Evolutionary conservation across 306 rosid genomes (phyloP).

Genomic region (Casuarina glauca): DNA sequence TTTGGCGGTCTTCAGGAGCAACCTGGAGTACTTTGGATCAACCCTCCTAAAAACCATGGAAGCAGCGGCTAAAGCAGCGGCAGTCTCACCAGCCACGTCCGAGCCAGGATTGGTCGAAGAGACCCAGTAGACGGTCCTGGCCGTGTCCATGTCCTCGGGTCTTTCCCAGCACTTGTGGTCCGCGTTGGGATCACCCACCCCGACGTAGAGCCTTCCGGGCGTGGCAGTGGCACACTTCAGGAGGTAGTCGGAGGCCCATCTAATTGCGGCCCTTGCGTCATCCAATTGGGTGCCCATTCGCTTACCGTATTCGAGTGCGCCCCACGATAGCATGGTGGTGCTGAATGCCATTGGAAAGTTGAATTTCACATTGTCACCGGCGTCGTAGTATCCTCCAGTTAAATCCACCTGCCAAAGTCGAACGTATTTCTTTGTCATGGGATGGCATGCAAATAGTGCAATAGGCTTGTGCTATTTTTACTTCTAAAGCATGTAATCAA

Average conservation of each 20-base stretch:
- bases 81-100: conserved; percentile 87
- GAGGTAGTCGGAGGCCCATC: conserved; percentile 80
- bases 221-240: conserved; percentile 72
- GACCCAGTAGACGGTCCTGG: conserved; percentile 61
- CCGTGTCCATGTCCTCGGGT: conserved; percentile 88
- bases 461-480: too few species aligned
- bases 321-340: conserved; percentile 90
- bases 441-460: too few species aligned
- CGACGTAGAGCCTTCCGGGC: conserved; percentile 75
- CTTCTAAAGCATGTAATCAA: too few species aligned
- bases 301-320: conserved; percentile 68
- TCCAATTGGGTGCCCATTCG: conserved; percentile 62
- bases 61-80: conserved; percentile 88
- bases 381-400: conserved; percentile 88
- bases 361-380: conserved; percentile 94
- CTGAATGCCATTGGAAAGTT: conserved; percentile 94
- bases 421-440: too few species aligned
- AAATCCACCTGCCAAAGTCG: conserved; percentile 65
- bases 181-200: conserved; percentile 75
- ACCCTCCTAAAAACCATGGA: conserved; percentile 70
- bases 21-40: conserved; percentile 63
- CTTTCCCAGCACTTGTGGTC: conserved; percentile 97
- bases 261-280: conserved; percentile 59
- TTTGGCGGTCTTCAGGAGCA: conserved; percentile 55
- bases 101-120: conserved; percentile 74